A percentile compares a stretch with the other conserved stretches of the same genome.
Evolutionary conservation across 2,329 filamentous ascomycete genomes (phyloP).

Genomic region (Fusarium sp.): DNA sequence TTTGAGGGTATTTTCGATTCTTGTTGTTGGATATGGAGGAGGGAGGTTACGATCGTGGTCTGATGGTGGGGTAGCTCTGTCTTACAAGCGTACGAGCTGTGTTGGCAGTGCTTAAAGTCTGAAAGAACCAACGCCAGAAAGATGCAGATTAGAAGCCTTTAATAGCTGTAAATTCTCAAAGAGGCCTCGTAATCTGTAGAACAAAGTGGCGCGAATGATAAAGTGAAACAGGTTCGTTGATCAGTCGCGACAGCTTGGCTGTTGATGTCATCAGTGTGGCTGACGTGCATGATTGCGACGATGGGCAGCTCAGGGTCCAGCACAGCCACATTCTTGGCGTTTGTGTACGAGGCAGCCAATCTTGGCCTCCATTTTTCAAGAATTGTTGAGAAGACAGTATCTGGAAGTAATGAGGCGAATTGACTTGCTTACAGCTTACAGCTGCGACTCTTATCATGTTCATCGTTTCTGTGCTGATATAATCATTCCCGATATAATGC

Average conservation of each 20-base stretch:
- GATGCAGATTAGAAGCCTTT: conserved; percentile 12
- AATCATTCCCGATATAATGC: neutral
- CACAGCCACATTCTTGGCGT: conserved; percentile 34
- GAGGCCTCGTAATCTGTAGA: conserved; percentile 38
- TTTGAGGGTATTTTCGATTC: neutral
- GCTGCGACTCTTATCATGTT: no score
- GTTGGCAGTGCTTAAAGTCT: neutral
- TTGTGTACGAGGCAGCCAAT: conserved; percentile 7
- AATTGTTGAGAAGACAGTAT: conserved; percentile 7
- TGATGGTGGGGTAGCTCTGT: conserved; percentile 37
- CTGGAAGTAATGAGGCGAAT: neutral
- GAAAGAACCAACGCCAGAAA: neutral
- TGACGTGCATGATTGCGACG: conserved; percentile 28
- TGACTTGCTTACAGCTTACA: no score
- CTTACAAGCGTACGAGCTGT: conserved; percentile 9
- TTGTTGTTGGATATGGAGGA: conserved; percentile 14
- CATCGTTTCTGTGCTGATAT: neutral
- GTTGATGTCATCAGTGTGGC: conserved; percentile 45
- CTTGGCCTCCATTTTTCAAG: neutral
- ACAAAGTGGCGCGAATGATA: conserved; percentile 26
- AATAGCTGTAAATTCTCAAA: conserved; percentile 19
- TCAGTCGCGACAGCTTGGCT: conserved; percentile 25
- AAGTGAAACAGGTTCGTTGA: conserved; percentile 36
- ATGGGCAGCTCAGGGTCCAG: conserved; percentile 15
- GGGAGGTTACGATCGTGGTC: conserved; percentile 4